Conservation (phyloP, 108 stramenopile genomes). For the Chaetoceros tenuissimus region DNA sequence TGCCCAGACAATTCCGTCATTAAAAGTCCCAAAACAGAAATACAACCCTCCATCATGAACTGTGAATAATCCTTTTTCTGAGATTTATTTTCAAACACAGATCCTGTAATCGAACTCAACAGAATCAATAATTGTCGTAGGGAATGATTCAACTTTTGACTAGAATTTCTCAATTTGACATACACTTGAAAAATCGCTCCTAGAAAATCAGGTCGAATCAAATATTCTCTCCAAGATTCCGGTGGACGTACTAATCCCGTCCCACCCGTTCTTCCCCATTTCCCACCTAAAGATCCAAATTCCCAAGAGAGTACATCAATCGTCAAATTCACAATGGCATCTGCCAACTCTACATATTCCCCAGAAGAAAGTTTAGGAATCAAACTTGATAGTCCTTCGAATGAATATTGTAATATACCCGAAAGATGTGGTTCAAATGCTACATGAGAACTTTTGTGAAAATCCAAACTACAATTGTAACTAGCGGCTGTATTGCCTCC, state of each 20-base stretch:
- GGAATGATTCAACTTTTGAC: slow-evolving; percentile 33
- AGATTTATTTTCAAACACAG: slow-evolving; percentile 43
- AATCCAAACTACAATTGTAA: slow-evolving; percentile 66
- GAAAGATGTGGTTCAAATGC: slow-evolving; percentile 40
- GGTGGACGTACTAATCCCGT: slow-evolving; percentile 46
- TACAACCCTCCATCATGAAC: slow-evolving; percentile 53
- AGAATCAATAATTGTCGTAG: slow-evolving; percentile 66
- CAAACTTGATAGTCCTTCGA: background rate
- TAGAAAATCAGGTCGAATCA: slow-evolving; percentile 59
- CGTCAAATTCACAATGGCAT: slow-evolving; percentile 39
- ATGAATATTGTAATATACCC: no score
- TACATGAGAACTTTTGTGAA: slow-evolving; percentile 55
- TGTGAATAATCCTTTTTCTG: slow-evolving; percentile 49
- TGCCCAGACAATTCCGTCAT: slow-evolving; percentile 14
- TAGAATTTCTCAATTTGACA: slow-evolving; percentile 15
- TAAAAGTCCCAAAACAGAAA: slow-evolving; percentile 32
- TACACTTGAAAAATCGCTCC: slow-evolving; percentile 49
- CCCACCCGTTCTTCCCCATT: slow-evolving; percentile 34
- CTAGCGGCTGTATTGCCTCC: slow-evolving; percentile 47
- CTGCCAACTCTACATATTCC: slow-evolving; percentile 21
- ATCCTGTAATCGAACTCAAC: slow-evolving; percentile 48
- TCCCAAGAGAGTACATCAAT: slow-evolving; percentile 68
- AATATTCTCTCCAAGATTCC: slow-evolving; percentile 37
- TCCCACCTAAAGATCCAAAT: slow-evolving; percentile 42
- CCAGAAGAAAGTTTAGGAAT: background rate